Conservation (phyloP, 2,329 filamentous ascomycete genomes). For the Pseudocercospora fuligena region DNA sequence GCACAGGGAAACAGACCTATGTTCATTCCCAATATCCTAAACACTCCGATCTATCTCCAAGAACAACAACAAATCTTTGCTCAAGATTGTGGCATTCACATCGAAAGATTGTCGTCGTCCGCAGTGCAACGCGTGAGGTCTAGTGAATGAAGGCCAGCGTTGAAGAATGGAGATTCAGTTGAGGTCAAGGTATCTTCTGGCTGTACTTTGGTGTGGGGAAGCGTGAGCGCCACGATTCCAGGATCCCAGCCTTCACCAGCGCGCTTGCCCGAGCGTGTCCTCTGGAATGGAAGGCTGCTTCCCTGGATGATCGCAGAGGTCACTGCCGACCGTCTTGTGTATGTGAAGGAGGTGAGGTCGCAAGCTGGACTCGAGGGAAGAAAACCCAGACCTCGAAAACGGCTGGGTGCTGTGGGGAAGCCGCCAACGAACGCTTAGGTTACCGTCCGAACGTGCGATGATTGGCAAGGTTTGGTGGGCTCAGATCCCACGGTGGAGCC, state of each 20-base stretch:
- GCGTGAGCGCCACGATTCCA: constrained; percentile 12
- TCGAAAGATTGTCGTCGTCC: constrained; percentile 18
- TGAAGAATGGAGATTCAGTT: constrained; percentile 12
- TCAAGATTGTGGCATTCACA: constrained; percentile 27
- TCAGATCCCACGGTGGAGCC: constrained; percentile 21
- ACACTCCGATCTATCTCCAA: constrained; percentile 27
- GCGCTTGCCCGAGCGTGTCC: neutral
- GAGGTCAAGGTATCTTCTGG: neutral
- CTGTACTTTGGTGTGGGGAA: constrained; percentile 23
- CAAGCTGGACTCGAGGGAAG: constrained; percentile 23
- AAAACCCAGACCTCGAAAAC: constrained; percentile 18
- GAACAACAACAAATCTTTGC: constrained; percentile 23
- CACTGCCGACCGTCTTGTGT: constrained; percentile 9
- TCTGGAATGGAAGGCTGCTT: neutral
- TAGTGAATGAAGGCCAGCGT: constrained; percentile 14
- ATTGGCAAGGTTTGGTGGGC: constrained; percentile 29
- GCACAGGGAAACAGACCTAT: constrained; percentile 31
- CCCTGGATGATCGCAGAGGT: constrained; percentile 9
- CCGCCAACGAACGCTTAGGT: constrained; percentile 22
- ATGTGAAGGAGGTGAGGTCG: constrained; percentile 19
- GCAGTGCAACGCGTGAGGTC: constrained; percentile 19
- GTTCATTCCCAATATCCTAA: constrained; percentile 35
- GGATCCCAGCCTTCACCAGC: constrained; percentile 8
- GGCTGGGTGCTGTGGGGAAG: constrained; percentile 29
- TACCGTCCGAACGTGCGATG: constrained; percentile 24